Conservation (phyloP, 73 alveolate species). For the Paraurostyla sp. region DNA sequence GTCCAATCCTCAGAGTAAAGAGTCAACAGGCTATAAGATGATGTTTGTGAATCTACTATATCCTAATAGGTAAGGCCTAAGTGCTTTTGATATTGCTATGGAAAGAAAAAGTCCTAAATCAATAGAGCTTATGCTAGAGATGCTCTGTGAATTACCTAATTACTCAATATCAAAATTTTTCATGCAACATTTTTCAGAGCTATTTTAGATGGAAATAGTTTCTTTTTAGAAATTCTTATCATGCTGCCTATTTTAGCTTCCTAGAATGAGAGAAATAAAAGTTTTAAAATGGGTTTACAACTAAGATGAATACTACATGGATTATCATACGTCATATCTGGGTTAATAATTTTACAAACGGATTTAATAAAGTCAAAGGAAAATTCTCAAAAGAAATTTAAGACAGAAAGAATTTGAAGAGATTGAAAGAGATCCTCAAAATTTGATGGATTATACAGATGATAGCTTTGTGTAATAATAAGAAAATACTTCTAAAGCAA, state of each 20-base stretch:
- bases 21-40: conserved; percentile 15
- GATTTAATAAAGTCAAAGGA: not conserved
- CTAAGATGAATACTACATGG: conserved; percentile 19
- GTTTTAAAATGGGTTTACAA: conserved; percentile 11
- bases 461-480: no score
- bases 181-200: conserved; percentile 37
- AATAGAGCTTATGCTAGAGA: conserved; percentile 27
- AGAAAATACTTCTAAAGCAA: not conserved
- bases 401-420: conserved; percentile 22
- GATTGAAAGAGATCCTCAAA: not conserved
- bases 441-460: no score
- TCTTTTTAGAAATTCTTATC: conserved; percentile 19
- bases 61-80: not conserved
- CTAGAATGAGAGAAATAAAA: conserved; percentile 32
- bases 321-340: conserved; percentile 41
- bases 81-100: conserved; percentile 52
- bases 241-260: conserved; percentile 12
- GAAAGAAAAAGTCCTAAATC: conserved; percentile 43
- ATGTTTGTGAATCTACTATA: not conserved
- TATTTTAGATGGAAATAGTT: conserved; percentile 18
- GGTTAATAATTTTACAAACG: not conserved
- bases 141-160: conserved; percentile 21
- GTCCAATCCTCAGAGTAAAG: not conserved
- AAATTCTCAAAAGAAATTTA: not conserved
- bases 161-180: conserved; percentile 1